These are phyloP conservation scores for Fusarium sp. DNA, from an alignment of 2,329 filamentous ascomycete genomes.

Conservation along the genomic window DNA sequence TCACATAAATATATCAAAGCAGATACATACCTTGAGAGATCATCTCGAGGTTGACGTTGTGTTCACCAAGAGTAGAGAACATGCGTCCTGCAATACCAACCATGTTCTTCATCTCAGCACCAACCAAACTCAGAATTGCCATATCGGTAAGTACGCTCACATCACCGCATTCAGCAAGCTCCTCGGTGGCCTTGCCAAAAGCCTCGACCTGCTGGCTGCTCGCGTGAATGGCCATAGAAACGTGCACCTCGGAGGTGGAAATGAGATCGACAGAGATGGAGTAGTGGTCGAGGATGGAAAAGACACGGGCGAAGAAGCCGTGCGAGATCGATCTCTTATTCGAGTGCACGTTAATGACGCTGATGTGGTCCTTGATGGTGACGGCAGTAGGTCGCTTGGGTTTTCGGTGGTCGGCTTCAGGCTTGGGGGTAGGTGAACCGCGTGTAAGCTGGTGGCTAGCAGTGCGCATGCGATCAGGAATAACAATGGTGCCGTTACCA, in stretches of 20 bases:
- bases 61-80: slow-evolving; percentile 93
- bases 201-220: slow-evolving; percentile 72
- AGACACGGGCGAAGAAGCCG: slow-evolving; percentile 94
- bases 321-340: slow-evolving; percentile 97
- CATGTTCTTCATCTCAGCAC: slow-evolving; percentile 98
- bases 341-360: slow-evolving; percentile 97
- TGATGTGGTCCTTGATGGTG: slow-evolving; percentile 96
- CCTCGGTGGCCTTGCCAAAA: slow-evolving; percentile 74
- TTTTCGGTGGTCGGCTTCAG: slow-evolving; percentile 55
- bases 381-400: slow-evolving; percentile 87
- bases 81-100: slow-evolving; percentile 91
- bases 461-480: slow-evolving; percentile 74
- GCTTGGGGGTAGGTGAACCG: slow-evolving; percentile 58
- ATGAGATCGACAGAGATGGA: slow-evolving; percentile 94
- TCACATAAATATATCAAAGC: accelerated
- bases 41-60: slow-evolving; percentile 98
- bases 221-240: slow-evolving; percentile 95
- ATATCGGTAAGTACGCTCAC: slow-evolving; percentile 92
- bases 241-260: slow-evolving; percentile 95
- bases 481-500: slow-evolving; percentile 81
- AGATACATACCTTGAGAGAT: slow-evolving; percentile 86
- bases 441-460: slow-evolving; percentile 68
- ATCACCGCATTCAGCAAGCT: slow-evolving; percentile 83
- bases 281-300: slow-evolving; percentile 87
- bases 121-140: slow-evolving; percentile 95